Base-by-base conservation (phyloP, 371 early-diverging fungal species). In the Dichotomocladium elegans region DNA sequence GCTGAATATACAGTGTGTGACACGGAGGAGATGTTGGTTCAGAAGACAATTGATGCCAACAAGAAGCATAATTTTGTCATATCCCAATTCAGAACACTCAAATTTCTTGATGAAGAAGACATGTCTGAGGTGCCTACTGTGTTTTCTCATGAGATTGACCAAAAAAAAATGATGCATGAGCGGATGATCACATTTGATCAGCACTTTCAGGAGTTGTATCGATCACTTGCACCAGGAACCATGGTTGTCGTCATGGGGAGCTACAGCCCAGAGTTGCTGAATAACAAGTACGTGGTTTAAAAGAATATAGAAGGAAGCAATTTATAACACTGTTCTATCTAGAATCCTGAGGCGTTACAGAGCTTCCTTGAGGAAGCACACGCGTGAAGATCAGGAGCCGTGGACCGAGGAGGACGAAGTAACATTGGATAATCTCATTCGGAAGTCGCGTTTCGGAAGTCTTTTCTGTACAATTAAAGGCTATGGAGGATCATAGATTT, bases 221-320 rank as follows among this genome's bases (percentile, higher is more conserved):
- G 74, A 19, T 50, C 55, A 0, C 40, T 81, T 28, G 81, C 82
- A 1, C 24, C 62, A 0, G 60, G 65, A 10, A 80, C 85, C 0
- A 68, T 71, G 3, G 42, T 84, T 11, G 48, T 82, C 22, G 54
- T 82, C 12, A 55, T 73, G 40, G 79, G 82, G 41, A 81, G 85
- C 14, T 65, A 66, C 12, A 71, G 77, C n/a, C n/a, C 34, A 63
- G 81, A 35, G 57, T 72, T 24, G 70, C 76, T 3, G 57, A 65
- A 30, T 72, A 72, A 61, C 56, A 43, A 24, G 70, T 76, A 66
- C 55, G 60, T 47, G 17, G 15, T 33, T 17, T 37, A 17, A 21
- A 37, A 17, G 37, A 37, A 17, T n/a, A 37, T 7, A 17, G n/a
- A 7, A n/a, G 17, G 21, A 37, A 37, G 37, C 21, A 37, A 37